Base-by-base conservation (phyloP, 345 rosid genomes). In the Cardamine occulta region DNA sequence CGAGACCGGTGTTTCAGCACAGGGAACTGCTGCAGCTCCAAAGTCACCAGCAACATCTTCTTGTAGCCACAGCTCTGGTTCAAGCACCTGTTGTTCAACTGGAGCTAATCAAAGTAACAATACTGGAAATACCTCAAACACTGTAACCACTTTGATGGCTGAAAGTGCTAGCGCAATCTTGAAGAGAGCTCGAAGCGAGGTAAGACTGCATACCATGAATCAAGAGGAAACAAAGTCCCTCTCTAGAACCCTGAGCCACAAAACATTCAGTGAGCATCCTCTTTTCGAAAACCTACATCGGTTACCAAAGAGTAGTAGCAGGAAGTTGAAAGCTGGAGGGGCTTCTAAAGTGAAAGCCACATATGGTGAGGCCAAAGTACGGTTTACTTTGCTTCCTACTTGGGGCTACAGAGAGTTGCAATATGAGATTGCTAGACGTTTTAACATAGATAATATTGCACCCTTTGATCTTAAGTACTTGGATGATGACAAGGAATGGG, bases 401-500 rank as follows among this genome's bases (percentile, higher is more conserved):
- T 86, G 85, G 86, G 79, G 83, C 7, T 85, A 78, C 65, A 69
- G 44, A 61, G 90, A 89, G 37, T 35, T 89, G 74, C 89, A 84
- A 32, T 82, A 75, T 29, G 92, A 89, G 80, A 84, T 89, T 45
- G 83, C 90, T 17, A 79, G 52, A 59, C 90, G 90, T 60, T 86
- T 87, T 69, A 76, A 58, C 17, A 79, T 85, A 67, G 87, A 86
- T 63, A 63, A 78, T 15, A 75, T 60, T 71, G 72, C 62, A 42
- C 58, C 70, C 42, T 72, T 89, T 24, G 80, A 83, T 72, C 87
- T 89, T 68, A 86, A 87, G 74, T 89, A 87, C 81, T 53, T 89
- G 75, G 95, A 89, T 65, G 92, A 87, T 80, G 95, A 89, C 67
- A 45, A 21, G 8, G 95, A 89, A 35, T 89, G 95, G 92, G 92